A percentile compares a stretch with the other conserved stretches of the same genome.
These are phyloP conservation scores for Podila epicladia DNA, from an alignment of 192 early-diverging fungal genomes.

Conservation along the genomic window DNA sequence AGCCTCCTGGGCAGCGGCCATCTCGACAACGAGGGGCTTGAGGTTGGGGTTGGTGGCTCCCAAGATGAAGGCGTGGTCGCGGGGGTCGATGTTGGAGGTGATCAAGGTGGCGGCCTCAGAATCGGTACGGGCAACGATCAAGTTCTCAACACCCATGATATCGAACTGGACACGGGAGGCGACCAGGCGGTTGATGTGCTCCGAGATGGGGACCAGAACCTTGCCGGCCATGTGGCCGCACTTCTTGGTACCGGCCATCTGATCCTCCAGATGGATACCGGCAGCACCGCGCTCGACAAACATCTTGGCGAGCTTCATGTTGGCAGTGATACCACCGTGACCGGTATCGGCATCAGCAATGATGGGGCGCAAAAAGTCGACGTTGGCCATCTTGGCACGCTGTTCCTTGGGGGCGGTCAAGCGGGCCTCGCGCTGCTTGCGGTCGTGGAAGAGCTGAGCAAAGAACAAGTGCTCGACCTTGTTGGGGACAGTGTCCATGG, in stretches of 20 bases:
- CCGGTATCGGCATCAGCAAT: slow-evolving; percentile 99
- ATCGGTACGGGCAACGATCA: slow-evolving; percentile 95
- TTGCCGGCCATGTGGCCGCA: slow-evolving; percentile 99
- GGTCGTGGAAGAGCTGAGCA: slow-evolving; percentile 97
- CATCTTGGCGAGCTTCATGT: slow-evolving; percentile 97
- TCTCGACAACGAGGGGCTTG: slow-evolving; percentile 75
- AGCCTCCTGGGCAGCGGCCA: slow-evolving; percentile 82
- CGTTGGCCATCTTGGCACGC: slow-evolving; percentile 75
- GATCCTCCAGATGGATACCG: slow-evolving; percentile 93
- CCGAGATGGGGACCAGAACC: slow-evolving; percentile 96
- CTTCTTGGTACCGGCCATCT: slow-evolving; percentile 96
- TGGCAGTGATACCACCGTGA: slow-evolving; percentile 98
- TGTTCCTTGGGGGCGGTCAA: slow-evolving; percentile 70
- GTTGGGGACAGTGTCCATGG: slow-evolving; percentile 98
- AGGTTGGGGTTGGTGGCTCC: slow-evolving; percentile 89
- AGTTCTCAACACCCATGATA: slow-evolving; percentile 97
- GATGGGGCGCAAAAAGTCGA: slow-evolving; percentile 94
- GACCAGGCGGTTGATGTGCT: slow-evolving; percentile 97
- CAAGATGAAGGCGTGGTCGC: slow-evolving; percentile 96
- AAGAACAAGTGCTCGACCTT: slow-evolving; percentile 99
- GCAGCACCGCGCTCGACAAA: slow-evolving; percentile 97
- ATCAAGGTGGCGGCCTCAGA: slow-evolving; percentile 97
- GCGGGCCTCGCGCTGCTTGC: slow-evolving; percentile 93
- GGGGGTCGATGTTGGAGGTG: slow-evolving; percentile 94
- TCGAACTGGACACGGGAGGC: slow-evolving; percentile 97